Evolutionary conservation across 441 rosid genomes (phyloP), one percentile per base, ranked within the genome.

Genomic region (Isatis lusitanica): DNA sequence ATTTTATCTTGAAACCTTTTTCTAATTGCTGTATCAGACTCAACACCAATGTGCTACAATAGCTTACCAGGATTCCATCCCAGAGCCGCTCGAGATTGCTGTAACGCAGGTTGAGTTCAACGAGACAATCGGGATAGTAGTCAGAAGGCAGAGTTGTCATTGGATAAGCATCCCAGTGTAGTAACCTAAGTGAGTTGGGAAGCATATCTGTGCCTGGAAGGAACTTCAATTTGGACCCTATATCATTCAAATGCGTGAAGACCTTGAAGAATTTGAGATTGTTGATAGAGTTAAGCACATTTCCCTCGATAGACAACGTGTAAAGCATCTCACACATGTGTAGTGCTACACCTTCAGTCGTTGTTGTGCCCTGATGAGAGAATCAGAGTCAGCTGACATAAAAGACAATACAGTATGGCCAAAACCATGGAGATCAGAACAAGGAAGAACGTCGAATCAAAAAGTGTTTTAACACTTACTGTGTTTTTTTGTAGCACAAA

Each of bases 161-260:
- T 0, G 77, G 77, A 73, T 64, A 73, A 1, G 66, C 18, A 65
- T 73, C 71, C 77, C 66, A 73, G 0, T 65, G 77, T 31, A 73
- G 51, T 36, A 73, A 35, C 40, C 51, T 56, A 3, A 73, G 66
- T 21, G 46, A 18, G 0, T 55, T 6, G 11, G 76, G 76, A 42
- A 73, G 38, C 0, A 1, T 40, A 4, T 33, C 39, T 0, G 58
- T 46, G 13, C 31, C 58, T 18, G 33, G 50, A 56, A 7, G 3
- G 42, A 73, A 16, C 15, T 56, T 1, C 15, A 73, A 6, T 0
- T 36, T 65, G 66, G 65, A 63, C 7, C 24, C 8, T n/a, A 4
- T 35, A 9, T 43, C 48, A 7, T 33, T 12, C 15, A 64, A 18
- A 24, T 63, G 71, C 3, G 28, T 43, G 64, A 18, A 73, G 50